Evolutionary conservation across 768 basidiomycete species (phyloP), one percentile per base, ranked within the genome.

Genomic region (Tulasnella calospora): DNA sequence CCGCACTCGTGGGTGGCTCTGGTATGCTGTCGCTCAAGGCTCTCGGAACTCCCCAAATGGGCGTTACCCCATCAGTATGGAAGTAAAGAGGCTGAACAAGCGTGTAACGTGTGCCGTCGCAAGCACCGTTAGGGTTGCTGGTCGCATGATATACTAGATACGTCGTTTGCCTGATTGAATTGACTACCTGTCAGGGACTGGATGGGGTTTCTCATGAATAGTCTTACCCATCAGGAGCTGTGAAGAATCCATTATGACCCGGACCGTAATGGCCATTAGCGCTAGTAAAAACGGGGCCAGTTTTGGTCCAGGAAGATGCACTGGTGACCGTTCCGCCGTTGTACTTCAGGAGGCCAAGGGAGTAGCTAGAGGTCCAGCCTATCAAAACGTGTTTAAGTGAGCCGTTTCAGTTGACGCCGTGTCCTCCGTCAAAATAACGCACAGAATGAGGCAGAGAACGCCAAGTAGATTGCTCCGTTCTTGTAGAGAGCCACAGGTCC

Each of bases 211-310:
- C 30, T 19, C 1, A 17, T 33, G 30, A 67, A 9, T 67, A 47
- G n/a, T 38, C 73, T 38, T 70, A 41, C 38, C 79, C 79, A 33
- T 73, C 57, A 4, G 79, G 79, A n/a, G 74, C 27, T 57, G 67
- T 76, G 69, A 79, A 79, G 79, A 79, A 79, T 23, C 79, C 79
- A 47, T 79, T 79, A 38, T 79, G 79, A 13, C 79, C 79, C 12
- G 73, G 75, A 7, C 55, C 44, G 51, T 76, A 79, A 44, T 76
- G 70, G 13, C 71, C 67, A 40, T 55, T 74, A 23, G 41, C 38
- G 41, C 57, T 55, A 41, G 47, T 36, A 44, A 79, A 73, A 15
- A 41, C 40, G 23, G 71, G 71, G 8, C 71, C 71, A n/a, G 71
- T 4, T 36, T 73, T 73, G 27, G 71, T 73, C 71, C 71, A 73